phyloP scores from a whole-genome alignment of 2,329 filamentous ascomycete species.

The Calonectria crousiana region DNA sequence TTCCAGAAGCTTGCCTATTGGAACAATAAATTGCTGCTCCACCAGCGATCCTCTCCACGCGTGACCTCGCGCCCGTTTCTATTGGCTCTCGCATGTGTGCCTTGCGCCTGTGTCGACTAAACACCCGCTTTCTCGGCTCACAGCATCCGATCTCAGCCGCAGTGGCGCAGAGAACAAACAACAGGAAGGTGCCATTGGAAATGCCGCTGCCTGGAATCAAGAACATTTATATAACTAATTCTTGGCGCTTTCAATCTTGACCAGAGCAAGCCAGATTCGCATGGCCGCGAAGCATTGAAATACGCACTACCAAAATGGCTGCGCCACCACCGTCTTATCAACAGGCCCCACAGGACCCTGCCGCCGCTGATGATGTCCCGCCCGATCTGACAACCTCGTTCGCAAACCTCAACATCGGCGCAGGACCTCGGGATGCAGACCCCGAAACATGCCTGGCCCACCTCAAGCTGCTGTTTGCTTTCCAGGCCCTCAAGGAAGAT shows the following conservation, averaged over 20 bases:
- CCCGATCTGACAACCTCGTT: slow-evolving; percentile 27
- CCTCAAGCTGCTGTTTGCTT: slow-evolving; percentile 74
- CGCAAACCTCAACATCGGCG: slow-evolving; percentile 29
- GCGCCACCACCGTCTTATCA: slow-evolving; percentile 19
- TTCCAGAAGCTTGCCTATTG: background rate
- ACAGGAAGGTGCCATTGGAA: background rate
- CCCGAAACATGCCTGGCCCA: slow-evolving; percentile 55
- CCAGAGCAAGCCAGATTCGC: background rate
- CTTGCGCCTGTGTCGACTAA: background rate
- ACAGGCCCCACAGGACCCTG: background rate
- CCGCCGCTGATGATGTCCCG: background rate
- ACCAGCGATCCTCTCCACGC: background rate
- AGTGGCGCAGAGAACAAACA: slow-evolving; percentile 17
- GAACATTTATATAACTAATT: background rate
- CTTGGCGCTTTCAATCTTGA: background rate
- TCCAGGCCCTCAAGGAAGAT: slow-evolving; percentile 71
- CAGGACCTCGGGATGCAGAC: slow-evolving; percentile 25
- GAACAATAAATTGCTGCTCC: background rate
- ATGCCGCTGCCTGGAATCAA: background rate
- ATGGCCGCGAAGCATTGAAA: background rate
- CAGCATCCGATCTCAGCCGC: slow-evolving; percentile 14
- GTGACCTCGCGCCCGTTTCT: background rate
- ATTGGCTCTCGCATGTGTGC: background rate
- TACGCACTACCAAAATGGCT: background rate
- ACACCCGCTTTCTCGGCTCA: background rate